A percentile compares a stretch with the other conserved stretches of the same genome.
Conservation (phyloP, 345 rosid species). For the Dimocarpus longan region DNA sequence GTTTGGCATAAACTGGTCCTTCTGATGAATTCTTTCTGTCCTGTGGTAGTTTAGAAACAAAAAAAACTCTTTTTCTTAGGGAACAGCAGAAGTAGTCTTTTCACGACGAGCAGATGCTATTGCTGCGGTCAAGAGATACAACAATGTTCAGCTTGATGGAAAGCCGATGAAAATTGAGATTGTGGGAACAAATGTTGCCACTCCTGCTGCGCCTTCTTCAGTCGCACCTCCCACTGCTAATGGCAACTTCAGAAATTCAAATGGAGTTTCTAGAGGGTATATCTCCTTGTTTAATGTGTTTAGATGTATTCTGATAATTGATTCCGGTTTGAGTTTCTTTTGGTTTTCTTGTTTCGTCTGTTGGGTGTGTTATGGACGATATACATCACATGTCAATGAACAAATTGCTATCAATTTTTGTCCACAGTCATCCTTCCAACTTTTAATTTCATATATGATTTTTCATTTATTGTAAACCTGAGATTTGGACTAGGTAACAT, state of each 20-base stretch:
- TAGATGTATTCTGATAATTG: background rate
- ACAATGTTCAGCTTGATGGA: constrained; percentile 93
- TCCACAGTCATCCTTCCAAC: background rate
- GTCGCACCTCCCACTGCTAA: constrained; percentile 34
- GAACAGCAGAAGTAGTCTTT: constrained; percentile 91
- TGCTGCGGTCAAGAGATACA: constrained; percentile 90
- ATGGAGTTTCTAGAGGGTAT: constrained; percentile 61
- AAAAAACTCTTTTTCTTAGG: constrained; percentile 54
- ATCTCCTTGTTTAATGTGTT: constrained; percentile 4
- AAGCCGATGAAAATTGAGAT: constrained; percentile 96
- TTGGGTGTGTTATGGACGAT: background rate
- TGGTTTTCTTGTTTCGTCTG: background rate
- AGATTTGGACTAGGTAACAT: background rate
- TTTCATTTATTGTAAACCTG: background rate
- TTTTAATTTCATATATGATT: background rate
- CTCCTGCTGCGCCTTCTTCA: constrained; percentile 47
- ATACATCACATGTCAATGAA: no score
- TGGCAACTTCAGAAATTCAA: constrained; percentile 46
- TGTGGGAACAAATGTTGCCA: constrained; percentile 63
- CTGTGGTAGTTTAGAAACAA: constrained; percentile 40
- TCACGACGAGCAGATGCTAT: constrained; percentile 74
- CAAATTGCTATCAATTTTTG: background rate
- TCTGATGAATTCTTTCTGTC: constrained; percentile 38
- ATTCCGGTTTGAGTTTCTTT: background rate
- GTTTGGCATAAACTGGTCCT: constrained; percentile 42